phyloP scores from a whole-genome alignment of 1,139 yeast species.

The Yamadazyma atmosphaerica region DNA sequence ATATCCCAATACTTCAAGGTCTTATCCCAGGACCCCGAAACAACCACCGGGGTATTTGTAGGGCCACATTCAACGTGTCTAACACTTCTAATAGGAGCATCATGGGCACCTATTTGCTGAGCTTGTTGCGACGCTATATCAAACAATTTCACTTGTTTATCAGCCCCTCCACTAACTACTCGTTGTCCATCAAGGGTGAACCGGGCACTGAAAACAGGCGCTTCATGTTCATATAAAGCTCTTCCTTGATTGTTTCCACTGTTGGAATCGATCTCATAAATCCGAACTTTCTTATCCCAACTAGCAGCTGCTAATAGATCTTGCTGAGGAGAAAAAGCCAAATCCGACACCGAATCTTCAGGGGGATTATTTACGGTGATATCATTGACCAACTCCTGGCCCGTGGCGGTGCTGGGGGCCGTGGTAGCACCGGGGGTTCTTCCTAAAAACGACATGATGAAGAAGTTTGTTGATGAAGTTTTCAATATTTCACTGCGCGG shows the following conservation, averaged over 20 bases:
- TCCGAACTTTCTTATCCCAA: constrained; percentile 95
- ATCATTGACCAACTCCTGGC: constrained; percentile 74
- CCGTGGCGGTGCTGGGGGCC: constrained; percentile 45
- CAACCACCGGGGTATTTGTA: constrained; percentile 77
- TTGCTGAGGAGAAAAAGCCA: constrained; percentile 90
- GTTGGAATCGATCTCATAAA: constrained; percentile 78
- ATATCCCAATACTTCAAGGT: constrained; percentile 93
- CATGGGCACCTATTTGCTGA: constrained; percentile 85
- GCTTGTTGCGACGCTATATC: constrained; percentile 82
- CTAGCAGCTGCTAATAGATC: constrained; percentile 80
- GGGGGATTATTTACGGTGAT: constrained; percentile 82
- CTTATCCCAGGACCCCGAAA: constrained; percentile 96
- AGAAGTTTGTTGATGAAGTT: background rate
- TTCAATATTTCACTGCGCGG: background rate
- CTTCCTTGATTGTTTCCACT: constrained; percentile 78
- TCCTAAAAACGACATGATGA: constrained; percentile 28
- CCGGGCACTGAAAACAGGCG: constrained; percentile 77
- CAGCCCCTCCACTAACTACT: constrained; percentile 90
- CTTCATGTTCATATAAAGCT: constrained; percentile 88
- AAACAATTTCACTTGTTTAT: constrained; percentile 80
- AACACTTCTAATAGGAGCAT: constrained; percentile 73
- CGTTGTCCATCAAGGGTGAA: constrained; percentile 89
- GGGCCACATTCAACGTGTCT: constrained; percentile 84
- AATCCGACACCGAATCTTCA: constrained; percentile 85
- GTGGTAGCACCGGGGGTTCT: constrained; percentile 18